Base-by-base conservation (phyloP, 306 rosid species). In the Lagenaria siceraria region DNA sequence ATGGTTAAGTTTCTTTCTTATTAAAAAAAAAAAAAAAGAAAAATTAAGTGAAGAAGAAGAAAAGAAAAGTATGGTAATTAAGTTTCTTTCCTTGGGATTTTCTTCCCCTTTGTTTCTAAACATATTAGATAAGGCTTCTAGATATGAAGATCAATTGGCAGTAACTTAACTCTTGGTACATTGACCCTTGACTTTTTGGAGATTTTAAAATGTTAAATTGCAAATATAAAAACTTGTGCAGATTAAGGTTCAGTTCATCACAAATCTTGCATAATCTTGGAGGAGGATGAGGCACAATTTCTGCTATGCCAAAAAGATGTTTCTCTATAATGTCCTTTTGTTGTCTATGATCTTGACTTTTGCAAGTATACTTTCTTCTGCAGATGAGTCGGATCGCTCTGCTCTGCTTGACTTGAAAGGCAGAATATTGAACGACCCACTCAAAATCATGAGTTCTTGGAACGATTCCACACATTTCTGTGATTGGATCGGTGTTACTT, bases 321-420 rank as follows among this genome's bases (percentile, higher is more conserved):
- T 48, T 48, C 19, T 48, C 17, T 48, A 8, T 2, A 3, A 8
- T 31, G 18, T 36, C 7, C 21, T 38, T 19, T 1, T 66, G 4
- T 1, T 21, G 3, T 10, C 29, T 4, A 0, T 38, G 13, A 15
- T 0, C 38, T 21, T 7, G 10, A n/a, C 29, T 53, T 48, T 24
- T 24, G 75, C 75, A 68, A 61, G 36, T 74, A 22, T 8, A 78
- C 0, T 38, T 19, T 15, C 3, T 2, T n/a, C 5, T 1, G 78
- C 73, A 74, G 31, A 69, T 75, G 89, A 83, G 4, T 13, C 75
- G 2, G 85, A 87, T 68, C 65, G 68, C 27, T 53, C 72, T 17
- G 76, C 86, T 14, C 54, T 87, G 18, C 82, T 80, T 7, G 82
- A 85, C 64, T 75, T 84, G 7, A 86, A 82, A 79, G 51, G 77